phyloP scores from a whole-genome alignment of 225 moss, liverwort and hornwort species.

The Pleurozium schreberi region DNA sequence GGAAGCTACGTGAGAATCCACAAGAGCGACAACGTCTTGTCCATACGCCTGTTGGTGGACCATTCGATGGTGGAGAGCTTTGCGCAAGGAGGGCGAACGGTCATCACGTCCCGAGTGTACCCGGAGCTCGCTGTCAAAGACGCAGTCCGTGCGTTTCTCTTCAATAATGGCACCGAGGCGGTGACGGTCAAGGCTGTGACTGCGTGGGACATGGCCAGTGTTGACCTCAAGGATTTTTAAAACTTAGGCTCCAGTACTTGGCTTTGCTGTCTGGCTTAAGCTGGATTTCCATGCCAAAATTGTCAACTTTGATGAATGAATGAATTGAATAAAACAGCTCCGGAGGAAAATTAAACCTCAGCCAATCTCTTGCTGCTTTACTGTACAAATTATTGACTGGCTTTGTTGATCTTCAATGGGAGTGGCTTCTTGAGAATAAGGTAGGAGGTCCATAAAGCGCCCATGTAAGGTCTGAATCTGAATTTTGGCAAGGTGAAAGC shows the following conservation, averaged over 20 bases:
- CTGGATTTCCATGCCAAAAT: not conserved
- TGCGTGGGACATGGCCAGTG: slow-evolving; percentile 42
- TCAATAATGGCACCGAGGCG: slow-evolving; percentile 49
- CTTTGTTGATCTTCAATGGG: not conserved
- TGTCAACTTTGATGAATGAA: not conserved
- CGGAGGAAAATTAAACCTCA: not conserved
- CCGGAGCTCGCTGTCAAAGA: slow-evolving; percentile 36
- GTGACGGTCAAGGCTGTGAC: slow-evolving; percentile 30
- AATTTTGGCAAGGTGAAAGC: no score
- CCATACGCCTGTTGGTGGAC: slow-evolving; percentile 42
- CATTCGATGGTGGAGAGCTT: slow-evolving; percentile 75
- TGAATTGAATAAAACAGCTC: not conserved
- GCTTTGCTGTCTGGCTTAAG: no score
- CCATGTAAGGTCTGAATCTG: no score
- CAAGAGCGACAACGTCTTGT: not conserved
- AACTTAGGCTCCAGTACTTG: no score
- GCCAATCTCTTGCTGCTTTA: not conserved
- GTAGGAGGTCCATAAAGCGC: no score
- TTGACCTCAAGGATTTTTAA: not conserved
- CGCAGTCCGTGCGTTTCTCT: slow-evolving; percentile 35
- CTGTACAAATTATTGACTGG: not conserved
- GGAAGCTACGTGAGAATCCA: slow-evolving; percentile 28
- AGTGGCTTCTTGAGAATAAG: not conserved
- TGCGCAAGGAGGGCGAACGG: slow-evolving; percentile 54
- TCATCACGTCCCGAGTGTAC: slow-evolving; percentile 74